These are phyloP conservation scores for Ganoderma sp. DNA, from an alignment of 1,284 basidiomycete species.

Conservation along the genomic window DNA sequence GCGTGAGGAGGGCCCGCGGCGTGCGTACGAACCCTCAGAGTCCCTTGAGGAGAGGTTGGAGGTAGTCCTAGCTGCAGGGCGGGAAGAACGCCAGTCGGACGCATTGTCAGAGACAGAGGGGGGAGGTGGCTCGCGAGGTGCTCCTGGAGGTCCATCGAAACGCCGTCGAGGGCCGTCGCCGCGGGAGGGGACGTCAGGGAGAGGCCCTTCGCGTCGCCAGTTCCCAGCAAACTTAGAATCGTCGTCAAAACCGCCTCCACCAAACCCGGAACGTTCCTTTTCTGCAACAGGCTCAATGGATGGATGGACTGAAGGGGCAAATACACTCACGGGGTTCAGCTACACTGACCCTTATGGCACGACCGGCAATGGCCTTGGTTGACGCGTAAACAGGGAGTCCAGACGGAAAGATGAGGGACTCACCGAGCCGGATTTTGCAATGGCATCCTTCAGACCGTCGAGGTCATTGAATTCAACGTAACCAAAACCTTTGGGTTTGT, in stretches of 20 bases:
- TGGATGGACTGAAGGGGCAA: constrained; percentile 11
- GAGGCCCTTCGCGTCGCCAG: constrained; percentile 90
- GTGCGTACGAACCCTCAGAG: constrained; percentile 53
- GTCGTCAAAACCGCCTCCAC: constrained; percentile 56
- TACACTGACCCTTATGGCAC: constrained; percentile 89
- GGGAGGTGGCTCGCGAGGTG: constrained; percentile 48
- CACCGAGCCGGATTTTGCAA: constrained; percentile 70
- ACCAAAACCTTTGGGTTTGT: constrained; percentile 97
- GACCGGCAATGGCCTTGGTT: constrained; percentile 71
- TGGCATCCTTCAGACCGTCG: constrained; percentile 84
- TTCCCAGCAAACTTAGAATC: constrained; percentile 77
- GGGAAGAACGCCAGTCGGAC: constrained; percentile 74
- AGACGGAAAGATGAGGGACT: constrained; percentile 38
- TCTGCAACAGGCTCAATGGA: constrained; percentile 49
- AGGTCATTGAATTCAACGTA: constrained; percentile 93
- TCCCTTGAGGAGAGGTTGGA: constrained; percentile 45
- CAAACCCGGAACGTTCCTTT: constrained; percentile 71
- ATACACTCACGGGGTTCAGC: constrained; percentile 87
- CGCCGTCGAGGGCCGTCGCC: constrained; percentile 69
- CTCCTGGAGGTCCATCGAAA: constrained; percentile 53
- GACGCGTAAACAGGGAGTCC: constrained; percentile 16
- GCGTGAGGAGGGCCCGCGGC: constrained; percentile 61
- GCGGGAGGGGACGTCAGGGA: constrained; percentile 64
- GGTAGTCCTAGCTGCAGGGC: constrained; percentile 49
- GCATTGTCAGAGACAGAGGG: constrained; percentile 60